Evolutionary conservation across 2,329 filamentous ascomycete genomes (phyloP).

Genomic region (Colletotrichum tanaceti): DNA sequence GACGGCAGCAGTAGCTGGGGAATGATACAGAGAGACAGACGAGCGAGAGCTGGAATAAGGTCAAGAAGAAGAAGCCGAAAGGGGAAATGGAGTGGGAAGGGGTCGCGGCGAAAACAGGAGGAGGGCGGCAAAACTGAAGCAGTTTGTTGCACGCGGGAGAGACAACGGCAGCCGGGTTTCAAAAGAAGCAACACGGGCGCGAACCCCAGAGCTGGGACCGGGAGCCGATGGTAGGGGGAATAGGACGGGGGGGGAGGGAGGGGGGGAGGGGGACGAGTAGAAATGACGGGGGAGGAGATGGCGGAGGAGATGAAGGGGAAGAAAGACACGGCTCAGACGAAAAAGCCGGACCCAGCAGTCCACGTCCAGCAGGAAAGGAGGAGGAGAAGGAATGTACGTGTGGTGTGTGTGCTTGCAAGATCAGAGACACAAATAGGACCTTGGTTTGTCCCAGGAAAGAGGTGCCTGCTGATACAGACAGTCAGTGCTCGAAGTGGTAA

Average conservation of each 20-base stretch:
- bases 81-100: not conserved
- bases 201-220: not conserved
- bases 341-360: not conserved
- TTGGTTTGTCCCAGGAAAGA: not conserved
- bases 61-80: not conserved
- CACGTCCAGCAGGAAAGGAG: too few relatives aligned
- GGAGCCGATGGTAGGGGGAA: not conserved
- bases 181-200: not conserved
- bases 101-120: not conserved
- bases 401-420: not conserved
- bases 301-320: not conserved
- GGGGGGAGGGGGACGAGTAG: not conserved
- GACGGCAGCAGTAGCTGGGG: not conserved
- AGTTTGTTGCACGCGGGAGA: constrained; percentile 19
- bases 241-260: not conserved
- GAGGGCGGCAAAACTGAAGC: not conserved
- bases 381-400: too few relatives aligned
- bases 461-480: not conserved
- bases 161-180: not conserved
- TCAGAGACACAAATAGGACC: not conserved
- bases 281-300: too few relatives aligned
- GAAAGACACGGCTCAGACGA: not conserved
- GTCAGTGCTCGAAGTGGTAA: too few relatives aligned
- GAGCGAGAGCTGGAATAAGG: too few relatives aligned
- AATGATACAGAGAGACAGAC: not conserved